phyloP scores from a whole-genome alignment of 164 flowering plant species.

The Dillenia suffruticosa region DNA sequence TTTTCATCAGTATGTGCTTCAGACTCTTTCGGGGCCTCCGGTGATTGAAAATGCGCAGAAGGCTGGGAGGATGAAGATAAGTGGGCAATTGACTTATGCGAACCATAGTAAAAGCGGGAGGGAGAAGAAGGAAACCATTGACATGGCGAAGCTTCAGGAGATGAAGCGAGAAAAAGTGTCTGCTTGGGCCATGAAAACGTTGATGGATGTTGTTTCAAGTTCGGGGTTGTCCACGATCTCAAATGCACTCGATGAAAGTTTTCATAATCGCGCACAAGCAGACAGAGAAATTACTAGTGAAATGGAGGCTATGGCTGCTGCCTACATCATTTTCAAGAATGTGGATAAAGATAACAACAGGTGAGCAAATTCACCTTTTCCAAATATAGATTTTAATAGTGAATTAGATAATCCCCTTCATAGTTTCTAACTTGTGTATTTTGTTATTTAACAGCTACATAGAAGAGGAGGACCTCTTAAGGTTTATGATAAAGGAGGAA shows the following conservation, averaged over 20 bases:
- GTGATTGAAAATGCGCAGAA: slow-evolving; percentile 21
- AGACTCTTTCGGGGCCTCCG: slow-evolving; percentile 55
- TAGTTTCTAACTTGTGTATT: too few species aligned
- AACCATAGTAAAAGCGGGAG: slow-evolving; percentile 16
- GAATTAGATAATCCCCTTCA: too few species aligned
- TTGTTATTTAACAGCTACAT: slow-evolving; percentile 21
- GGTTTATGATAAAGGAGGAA: slow-evolving; percentile 66
- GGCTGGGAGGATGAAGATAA: slow-evolving; percentile 30
- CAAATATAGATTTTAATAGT: too few species aligned
- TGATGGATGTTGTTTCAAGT: slow-evolving; percentile 44
- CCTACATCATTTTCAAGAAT: slow-evolving; percentile 47
- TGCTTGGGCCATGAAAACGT: slow-evolving; percentile 53
- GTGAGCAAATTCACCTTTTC: slow-evolving; percentile 24
- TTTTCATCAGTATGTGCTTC: slow-evolving; percentile 60
- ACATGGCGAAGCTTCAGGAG: slow-evolving; percentile 44
- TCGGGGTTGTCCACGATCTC: slow-evolving; percentile 51
- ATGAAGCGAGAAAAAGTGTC: slow-evolving; percentile 54
- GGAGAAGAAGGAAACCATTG: slow-evolving; percentile 34
- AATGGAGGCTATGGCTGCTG: slow-evolving; percentile 60
- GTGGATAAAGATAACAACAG: slow-evolving; percentile 35
- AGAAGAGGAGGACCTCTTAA: slow-evolving; percentile 43
- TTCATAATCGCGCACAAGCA: slow-evolving; percentile 20
- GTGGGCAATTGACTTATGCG: slow-evolving; percentile 20
- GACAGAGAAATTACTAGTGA: slow-evolving; percentile 57
- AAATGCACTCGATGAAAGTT: slow-evolving; percentile 33